phyloP scores from a whole-genome alignment of 345 rosid species.

The Streptanthus diversifolius region DNA sequence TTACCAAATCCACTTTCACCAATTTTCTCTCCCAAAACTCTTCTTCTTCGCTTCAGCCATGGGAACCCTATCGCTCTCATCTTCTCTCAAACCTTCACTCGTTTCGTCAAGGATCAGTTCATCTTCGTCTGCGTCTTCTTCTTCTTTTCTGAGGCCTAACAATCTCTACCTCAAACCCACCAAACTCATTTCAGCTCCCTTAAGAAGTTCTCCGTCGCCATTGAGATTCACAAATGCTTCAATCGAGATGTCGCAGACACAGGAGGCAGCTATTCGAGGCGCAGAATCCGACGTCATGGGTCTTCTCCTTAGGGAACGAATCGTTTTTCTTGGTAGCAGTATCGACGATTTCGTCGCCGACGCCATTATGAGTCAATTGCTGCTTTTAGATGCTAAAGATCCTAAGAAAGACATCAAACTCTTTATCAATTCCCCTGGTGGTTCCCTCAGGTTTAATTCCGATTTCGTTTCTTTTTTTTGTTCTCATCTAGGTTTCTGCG shows the following conservation, averaged over 20 bases:
- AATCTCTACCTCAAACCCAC: conserved; percentile 32
- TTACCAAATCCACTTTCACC: conserved; percentile 19
- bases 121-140: conserved; percentile 28
- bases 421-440: conserved; percentile 81
- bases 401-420: conserved; percentile 84
- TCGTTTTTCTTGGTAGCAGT: conserved; percentile 66
- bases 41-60: conserved; percentile 34
- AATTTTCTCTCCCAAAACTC: conserved; percentile 6
- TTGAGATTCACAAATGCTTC: conserved; percentile 39
- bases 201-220: conserved; percentile 29
- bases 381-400: conserved; percentile 90
- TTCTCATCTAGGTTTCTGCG: conserved; percentile 6
- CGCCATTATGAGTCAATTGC: conserved; percentile 74
- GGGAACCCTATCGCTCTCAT: conserved; percentile 49
- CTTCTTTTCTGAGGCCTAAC: conserved; percentile 21
- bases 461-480: background rate
- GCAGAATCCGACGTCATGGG: conserved; percentile 88
- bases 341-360: conserved; percentile 91
- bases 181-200: conserved; percentile 27
- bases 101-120: conserved; percentile 28
- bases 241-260: conserved; percentile 46
- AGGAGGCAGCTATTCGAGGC: conserved; percentile 61
- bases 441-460: conserved; percentile 68
- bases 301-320: conserved; percentile 75
- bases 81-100: conserved; percentile 38